These are phyloP conservation scores for Schwanniomyces occidentalis DNA, from an alignment of 805 yeast species.

Conservation along the genomic window DNA sequence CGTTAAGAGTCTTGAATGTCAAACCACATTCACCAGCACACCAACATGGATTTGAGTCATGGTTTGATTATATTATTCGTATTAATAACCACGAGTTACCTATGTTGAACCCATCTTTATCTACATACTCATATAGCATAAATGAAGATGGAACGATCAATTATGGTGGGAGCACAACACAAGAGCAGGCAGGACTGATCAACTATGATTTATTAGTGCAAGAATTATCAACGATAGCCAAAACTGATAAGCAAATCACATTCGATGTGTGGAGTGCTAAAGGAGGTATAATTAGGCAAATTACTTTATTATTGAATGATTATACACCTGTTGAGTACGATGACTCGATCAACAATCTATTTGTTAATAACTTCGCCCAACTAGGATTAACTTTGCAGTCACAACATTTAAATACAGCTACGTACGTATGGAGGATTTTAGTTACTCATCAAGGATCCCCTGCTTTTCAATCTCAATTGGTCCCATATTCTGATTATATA, in stretches of 20 bases:
- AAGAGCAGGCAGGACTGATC: slow-evolving; percentile 34
- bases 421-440: slow-evolving; percentile 85
- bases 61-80: slow-evolving; percentile 86
- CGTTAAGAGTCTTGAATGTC: slow-evolving; percentile 38
- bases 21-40: slow-evolving; percentile 38
- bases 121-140: slow-evolving; percentile 29
- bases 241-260: slow-evolving; percentile 38
- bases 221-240: slow-evolving; percentile 39
- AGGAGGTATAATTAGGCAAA: slow-evolving; percentile 58
- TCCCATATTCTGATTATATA: slow-evolving; percentile 85
- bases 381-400: slow-evolving; percentile 75
- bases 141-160: slow-evolving; percentile 42
- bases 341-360: slow-evolving; percentile 12
- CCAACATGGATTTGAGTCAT: slow-evolving; percentile 58
- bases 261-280: slow-evolving; percentile 84
- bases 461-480: slow-evolving; percentile 77
- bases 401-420: slow-evolving; percentile 71
- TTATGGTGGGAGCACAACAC: slow-evolving; percentile 34
- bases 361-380: slow-evolving; percentile 41
- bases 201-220: slow-evolving; percentile 44
- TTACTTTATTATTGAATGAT: slow-evolving; percentile 23
- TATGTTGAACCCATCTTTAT: slow-evolving; percentile 32
- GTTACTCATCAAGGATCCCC: slow-evolving; percentile 75
- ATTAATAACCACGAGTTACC: slow-evolving; percentile 69
- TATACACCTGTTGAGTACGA: background rate